Evolutionary conservation across 163 green algal species (phyloP).

Genomic region (Coccomyxa subellipsoidea): DNA sequence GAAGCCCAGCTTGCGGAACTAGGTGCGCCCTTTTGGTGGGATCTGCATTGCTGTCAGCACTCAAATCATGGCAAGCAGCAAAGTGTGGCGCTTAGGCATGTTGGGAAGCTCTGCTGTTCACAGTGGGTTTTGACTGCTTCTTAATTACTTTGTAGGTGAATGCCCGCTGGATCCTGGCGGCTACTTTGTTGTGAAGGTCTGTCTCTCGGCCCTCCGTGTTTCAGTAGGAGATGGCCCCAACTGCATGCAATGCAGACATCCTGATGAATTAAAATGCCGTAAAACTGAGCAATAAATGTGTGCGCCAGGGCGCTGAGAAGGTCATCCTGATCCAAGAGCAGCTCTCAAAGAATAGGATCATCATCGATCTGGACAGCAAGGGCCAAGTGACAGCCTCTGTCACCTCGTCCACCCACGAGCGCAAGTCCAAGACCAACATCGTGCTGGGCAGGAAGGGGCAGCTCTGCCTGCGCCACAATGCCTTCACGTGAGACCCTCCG

Average conservation of each 20-base stretch:
- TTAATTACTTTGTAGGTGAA: constrained; percentile 53
- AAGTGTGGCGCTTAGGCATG: not conserved
- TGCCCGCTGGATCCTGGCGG: constrained; percentile 97
- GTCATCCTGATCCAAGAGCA: constrained; percentile 99
- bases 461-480: constrained; percentile 82
- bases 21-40: constrained; percentile 25
- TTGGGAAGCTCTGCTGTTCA: not conserved
- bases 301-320: constrained; percentile 79
- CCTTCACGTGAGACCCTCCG: constrained; percentile 67
- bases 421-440: constrained; percentile 96
- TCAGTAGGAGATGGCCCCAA: not conserved
- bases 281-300: no score
- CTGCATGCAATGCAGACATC: not conserved
- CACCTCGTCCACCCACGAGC: constrained; percentile 93
- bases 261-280: no score
- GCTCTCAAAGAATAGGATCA: constrained; percentile 98
- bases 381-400: constrained; percentile 61
- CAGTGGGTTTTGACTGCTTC: not conserved
- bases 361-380: constrained; percentile 85
- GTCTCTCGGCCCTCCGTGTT: not conserved
- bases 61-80: not conserved
- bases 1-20: constrained; percentile 85
- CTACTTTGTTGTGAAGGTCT: constrained; percentile 92
- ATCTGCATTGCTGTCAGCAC: not conserved
- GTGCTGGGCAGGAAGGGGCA: constrained; percentile 60